These are phyloP conservation scores for Starmerella floricola DNA, from an alignment of 805 yeast species.

Conservation along the genomic window DNA sequence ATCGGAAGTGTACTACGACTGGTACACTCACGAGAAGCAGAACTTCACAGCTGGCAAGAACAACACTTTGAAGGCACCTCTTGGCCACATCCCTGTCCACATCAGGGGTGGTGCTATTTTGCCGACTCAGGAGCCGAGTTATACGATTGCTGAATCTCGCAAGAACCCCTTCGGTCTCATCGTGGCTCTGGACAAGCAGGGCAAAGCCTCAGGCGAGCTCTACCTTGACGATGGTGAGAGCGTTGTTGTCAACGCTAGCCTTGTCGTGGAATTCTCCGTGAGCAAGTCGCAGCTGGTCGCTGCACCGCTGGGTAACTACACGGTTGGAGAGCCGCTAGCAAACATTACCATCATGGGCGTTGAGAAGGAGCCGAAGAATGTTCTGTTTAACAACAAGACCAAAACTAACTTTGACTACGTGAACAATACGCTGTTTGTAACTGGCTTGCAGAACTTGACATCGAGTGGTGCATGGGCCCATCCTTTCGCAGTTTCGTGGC, in stretches of 20 bases:
- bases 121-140: background rate
- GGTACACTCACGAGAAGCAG: constrained; percentile 1
- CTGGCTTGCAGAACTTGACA: background rate
- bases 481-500: background rate
- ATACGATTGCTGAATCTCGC: background rate
- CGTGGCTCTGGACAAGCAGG: background rate
- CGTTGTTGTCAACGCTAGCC: background rate
- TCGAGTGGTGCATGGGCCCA: background rate
- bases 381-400: background rate
- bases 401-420: background rate
- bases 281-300: background rate
- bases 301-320: background rate
- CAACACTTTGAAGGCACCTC: constrained; percentile 1
- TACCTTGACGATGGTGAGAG: constrained; percentile 2
- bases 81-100: constrained; percentile 2
- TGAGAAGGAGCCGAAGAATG: background rate
- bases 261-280: background rate
- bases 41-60: background rate
- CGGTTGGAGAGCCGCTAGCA: background rate
- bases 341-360: constrained; percentile 3
- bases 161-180: constrained; percentile 3
- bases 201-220: constrained; percentile 1
- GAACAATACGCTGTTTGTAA: background rate
- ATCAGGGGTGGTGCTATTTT: constrained; percentile 2
- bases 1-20: constrained; percentile 2